Percentiles rank a stretch among this genome's conserved stretches.
phyloP scores from a whole-genome alignment of 306 rosid genomes.

The Trichosanthes truncata region DNA sequence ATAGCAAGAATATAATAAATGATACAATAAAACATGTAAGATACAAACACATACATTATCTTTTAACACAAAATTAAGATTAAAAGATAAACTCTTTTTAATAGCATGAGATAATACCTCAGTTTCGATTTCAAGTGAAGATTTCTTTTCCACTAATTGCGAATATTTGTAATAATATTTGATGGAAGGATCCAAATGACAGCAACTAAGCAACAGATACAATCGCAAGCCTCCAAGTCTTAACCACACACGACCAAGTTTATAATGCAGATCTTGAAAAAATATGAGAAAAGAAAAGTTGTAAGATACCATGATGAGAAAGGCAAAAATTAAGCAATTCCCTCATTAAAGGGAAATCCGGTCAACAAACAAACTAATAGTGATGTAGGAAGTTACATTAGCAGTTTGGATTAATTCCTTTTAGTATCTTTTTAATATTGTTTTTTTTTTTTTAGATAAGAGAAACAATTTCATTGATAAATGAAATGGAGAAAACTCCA shows the following conservation, averaged over 20 bases:
- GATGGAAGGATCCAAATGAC: slow-evolving; percentile 73
- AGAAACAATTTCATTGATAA: too few relatives aligned
- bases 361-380: not conserved
- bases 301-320: not conserved
- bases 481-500: too few relatives aligned
- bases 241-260: slow-evolving; percentile 64
- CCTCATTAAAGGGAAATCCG: not conserved
- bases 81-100: not conserved
- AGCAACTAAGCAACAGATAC: slow-evolving; percentile 59
- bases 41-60: not conserved
- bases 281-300: not conserved
- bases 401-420: not conserved
- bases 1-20: not conserved
- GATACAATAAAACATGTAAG: not conserved
- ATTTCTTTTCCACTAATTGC: slow-evolving; percentile 47
- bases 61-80: not conserved
- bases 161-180: slow-evolving; percentile 57
- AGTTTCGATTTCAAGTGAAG: slow-evolving; percentile 61
- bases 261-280: slow-evolving; percentile 30
- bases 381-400: not conserved
- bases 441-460: too few relatives aligned
- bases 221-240: slow-evolving; percentile 63
- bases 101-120: slow-evolving; percentile 37
- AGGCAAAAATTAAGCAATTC: not conserved
- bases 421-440: too few relatives aligned